Evolutionary conservation across 805 yeast species (phyloP).

Genomic region (Zygosaccharomyces siamensis): DNA sequence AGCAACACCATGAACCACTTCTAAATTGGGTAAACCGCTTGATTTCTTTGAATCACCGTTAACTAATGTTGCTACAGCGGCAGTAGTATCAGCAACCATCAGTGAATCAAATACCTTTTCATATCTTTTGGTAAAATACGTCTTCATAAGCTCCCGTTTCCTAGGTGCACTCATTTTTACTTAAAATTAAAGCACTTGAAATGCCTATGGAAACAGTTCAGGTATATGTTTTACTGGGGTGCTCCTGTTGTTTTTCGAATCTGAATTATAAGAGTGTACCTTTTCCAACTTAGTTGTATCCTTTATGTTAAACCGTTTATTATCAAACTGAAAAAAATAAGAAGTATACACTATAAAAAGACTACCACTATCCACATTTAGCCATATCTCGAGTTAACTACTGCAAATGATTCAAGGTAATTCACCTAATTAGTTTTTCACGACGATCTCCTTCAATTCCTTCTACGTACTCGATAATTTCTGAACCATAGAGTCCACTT

Average conservation of each 20-base stretch:
- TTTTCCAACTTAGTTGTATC: not conserved
- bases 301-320: not conserved
- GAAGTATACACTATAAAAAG: not conserved
- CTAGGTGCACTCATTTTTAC: slow-evolving; percentile 9
- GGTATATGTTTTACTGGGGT: no score
- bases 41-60: slow-evolving; percentile 7
- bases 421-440: slow-evolving; percentile 11
- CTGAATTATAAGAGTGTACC: no score
- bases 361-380: not conserved
- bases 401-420: not conserved
- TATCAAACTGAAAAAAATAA: not conserved
- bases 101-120: slow-evolving; percentile 25
- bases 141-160: slow-evolving; percentile 19
- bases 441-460: slow-evolving; percentile 37
- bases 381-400: not conserved
- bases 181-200: not conserved
- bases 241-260: no score
- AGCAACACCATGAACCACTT: slow-evolving; percentile 38
- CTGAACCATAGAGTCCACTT: slow-evolving; percentile 50
- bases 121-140: slow-evolving; percentile 25
- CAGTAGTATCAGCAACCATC: slow-evolving; percentile 20
- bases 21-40: slow-evolving; percentile 22
- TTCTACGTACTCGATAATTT: slow-evolving; percentile 53
- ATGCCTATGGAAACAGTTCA: no score
- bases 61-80: slow-evolving; percentile 14